A percentile compares a stretch with the other conserved stretches of the same genome.
Evolutionary conservation across 2,329 filamentous ascomycete species (phyloP).

Genomic region (Beauveria medogensis): DNA sequence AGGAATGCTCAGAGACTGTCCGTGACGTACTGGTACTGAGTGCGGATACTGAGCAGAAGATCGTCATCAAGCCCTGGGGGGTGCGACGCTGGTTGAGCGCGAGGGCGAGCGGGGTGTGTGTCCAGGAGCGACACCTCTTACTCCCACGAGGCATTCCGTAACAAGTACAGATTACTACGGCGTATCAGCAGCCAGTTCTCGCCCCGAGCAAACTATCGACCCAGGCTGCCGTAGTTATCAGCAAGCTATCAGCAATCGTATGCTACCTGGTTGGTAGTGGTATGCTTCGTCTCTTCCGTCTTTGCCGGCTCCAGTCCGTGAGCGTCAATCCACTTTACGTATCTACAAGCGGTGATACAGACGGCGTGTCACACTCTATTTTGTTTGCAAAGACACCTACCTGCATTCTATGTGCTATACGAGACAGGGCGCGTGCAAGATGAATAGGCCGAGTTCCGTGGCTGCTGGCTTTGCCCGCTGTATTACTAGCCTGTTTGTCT

Average conservation of each 20-base stretch:
- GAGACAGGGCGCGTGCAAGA: neutral
- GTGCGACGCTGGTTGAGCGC: slow-evolving; percentile 1
- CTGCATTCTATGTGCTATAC: neutral
- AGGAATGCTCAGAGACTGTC: slow-evolving; percentile 4
- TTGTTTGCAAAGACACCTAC: neutral
- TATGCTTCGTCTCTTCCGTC: slow-evolving; percentile 1
- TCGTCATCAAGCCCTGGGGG: neutral
- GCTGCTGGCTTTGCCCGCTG: neutral
- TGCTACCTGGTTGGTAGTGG: neutral
- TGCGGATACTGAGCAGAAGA: slow-evolving; percentile 1
- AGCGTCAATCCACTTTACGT: neutral
- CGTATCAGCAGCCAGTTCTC: neutral
- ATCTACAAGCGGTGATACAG: slow-evolving; percentile 3
- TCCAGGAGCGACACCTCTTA: neutral
- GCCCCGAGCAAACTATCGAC: neutral
- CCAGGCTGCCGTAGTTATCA: neutral
- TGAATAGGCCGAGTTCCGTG: neutral
- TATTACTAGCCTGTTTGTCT: neutral
- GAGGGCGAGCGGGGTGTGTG: slow-evolving; percentile 2
- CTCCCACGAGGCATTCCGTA: neutral
- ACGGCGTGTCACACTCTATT: neutral
- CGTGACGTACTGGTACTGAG: slow-evolving; percentile 1
- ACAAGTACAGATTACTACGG: neutral
- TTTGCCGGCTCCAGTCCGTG: neutral
- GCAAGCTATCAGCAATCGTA: neutral